Conservation (phyloP, 805 yeast species). For the Wickerhamomyces alni region DNA sequence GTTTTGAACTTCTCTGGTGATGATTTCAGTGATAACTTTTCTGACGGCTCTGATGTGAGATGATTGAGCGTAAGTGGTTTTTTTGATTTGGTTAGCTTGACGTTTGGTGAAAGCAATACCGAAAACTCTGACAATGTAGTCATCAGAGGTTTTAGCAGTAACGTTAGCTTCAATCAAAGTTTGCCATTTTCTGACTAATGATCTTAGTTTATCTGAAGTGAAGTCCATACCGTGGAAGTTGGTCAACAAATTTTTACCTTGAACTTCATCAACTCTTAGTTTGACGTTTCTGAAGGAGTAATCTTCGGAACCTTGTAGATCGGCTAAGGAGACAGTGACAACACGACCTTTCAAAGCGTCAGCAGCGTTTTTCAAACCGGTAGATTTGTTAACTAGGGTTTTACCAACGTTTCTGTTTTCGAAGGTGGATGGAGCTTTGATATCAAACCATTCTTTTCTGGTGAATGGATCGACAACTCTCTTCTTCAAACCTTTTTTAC, state of each 20-base stretch:
- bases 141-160: constrained; percentile 96
- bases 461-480: constrained; percentile 99
- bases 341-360: constrained; percentile 98
- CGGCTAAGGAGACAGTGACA: constrained; percentile 92
- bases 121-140: constrained; percentile 92
- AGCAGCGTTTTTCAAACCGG: constrained; percentile 97
- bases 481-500: constrained; percentile 98
- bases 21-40: constrained; percentile 94
- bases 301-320: constrained; percentile 98
- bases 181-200: constrained; percentile 99
- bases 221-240: constrained; percentile 99
- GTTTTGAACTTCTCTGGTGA: constrained; percentile 93
- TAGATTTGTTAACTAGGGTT: constrained; percentile 96
- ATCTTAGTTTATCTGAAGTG: constrained; percentile 96
- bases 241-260: constrained; percentile 97
- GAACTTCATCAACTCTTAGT: constrained; percentile 98
- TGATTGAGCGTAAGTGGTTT: constrained; percentile 96
- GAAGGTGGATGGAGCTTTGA: constrained; percentile 97
- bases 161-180: constrained; percentile 96
- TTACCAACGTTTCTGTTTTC: constrained; percentile 99
- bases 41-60: constrained; percentile 96
- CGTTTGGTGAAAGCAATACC: constrained; percentile 99
- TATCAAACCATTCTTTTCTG: constrained; percentile 98
- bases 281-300: constrained; percentile 96
- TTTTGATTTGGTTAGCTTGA: constrained; percentile 94